Conservation (phyloP, 2,329 filamentous ascomycete genomes). For the Hypomyces rosellus region DNA sequence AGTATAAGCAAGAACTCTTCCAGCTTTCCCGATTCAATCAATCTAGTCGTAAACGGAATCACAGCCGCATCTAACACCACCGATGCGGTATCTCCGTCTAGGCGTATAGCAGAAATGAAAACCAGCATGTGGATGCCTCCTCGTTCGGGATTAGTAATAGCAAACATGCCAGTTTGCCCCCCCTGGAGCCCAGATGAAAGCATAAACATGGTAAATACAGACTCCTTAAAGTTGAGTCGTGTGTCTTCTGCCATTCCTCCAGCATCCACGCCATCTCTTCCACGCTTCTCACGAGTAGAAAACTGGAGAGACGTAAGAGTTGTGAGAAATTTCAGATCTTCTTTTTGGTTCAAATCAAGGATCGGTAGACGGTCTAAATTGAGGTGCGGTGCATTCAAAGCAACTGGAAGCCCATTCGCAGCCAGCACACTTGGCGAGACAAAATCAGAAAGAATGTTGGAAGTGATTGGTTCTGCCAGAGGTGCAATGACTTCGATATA, state of each 20-base stretch:
- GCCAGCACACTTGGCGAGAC: conserved; percentile 31
- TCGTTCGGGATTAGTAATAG: conserved; percentile 28
- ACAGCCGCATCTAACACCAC: conserved; percentile 43
- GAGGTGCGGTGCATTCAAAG: conserved; percentile 34
- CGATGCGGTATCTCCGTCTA: conserved; percentile 36
- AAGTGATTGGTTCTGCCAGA: conserved; percentile 19
- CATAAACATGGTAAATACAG: conserved; percentile 42
- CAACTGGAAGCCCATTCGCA: conserved; percentile 24
- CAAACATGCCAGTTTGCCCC: conserved; percentile 38
- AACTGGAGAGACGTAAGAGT: conserved; percentile 35
- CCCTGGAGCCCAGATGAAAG: conserved; percentile 39
- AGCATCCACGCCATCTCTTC: conserved; percentile 24
- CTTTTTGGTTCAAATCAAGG: conserved; percentile 31
- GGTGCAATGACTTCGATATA: conserved; percentile 40
- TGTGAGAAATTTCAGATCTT: conserved; percentile 31
- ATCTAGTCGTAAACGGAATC: conserved; percentile 34
- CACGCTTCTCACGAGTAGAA: conserved; percentile 33
- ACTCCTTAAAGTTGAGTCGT: conserved; percentile 43
- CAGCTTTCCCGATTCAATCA: conserved; percentile 27
- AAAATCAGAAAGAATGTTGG: conserved; percentile 24
- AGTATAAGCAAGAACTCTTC: conserved; percentile 34
- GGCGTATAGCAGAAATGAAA: conserved; percentile 33
- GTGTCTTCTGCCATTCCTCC: conserved; percentile 22
- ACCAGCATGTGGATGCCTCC: conserved; percentile 36
- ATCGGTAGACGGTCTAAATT: conserved; percentile 41